Percentiles rank a stretch among this genome's conserved stretches.
phyloP scores from a whole-genome alignment of 768 basidiomycete genomes.

The Heimioporus sp. region DNA sequence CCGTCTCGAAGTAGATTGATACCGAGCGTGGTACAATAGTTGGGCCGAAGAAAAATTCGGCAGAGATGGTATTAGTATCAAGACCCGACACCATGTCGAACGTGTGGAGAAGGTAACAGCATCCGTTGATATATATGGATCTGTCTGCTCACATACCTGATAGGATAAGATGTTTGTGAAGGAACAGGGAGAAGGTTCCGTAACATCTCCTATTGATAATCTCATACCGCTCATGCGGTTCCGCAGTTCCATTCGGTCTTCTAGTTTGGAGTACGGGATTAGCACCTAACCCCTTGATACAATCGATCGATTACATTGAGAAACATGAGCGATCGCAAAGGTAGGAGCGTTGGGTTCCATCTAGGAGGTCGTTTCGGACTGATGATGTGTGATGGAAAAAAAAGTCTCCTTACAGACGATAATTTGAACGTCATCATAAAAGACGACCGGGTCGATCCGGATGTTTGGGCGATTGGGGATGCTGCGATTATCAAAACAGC shows the following conservation, averaged over 20 bases:
- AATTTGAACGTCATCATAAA: slow-evolving; percentile 59
- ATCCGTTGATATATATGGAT: slow-evolving; percentile 5
- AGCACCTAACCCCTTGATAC: slow-evolving; percentile 76
- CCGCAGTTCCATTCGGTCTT: slow-evolving; percentile 72
- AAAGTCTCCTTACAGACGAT: slow-evolving; percentile 49
- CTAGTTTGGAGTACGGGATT: slow-evolving; percentile 89
- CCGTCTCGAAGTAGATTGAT: slow-evolving; percentile 1
- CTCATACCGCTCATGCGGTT: slow-evolving; percentile 3
- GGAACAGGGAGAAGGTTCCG: slow-evolving; percentile 66
- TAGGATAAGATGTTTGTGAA: slow-evolving; percentile 68
- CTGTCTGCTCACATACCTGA: slow-evolving; percentile 6
- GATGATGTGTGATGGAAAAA: slow-evolving; percentile 12
- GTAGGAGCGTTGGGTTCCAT: slow-evolving; percentile 29
- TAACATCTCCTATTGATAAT: slow-evolving; percentile 4
- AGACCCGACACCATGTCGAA: slow-evolving; percentile 73
- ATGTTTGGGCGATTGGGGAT: slow-evolving; percentile 85
- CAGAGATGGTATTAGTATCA: slow-evolving; percentile 71
- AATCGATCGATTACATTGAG: slow-evolving; percentile 53
- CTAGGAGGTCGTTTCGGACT: slow-evolving; percentile 27
- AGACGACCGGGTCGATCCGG: slow-evolving; percentile 52
- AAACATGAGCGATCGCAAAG: slow-evolving; percentile 61
- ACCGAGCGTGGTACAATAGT: slow-evolving; percentile 30
- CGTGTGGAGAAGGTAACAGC: slow-evolving; percentile 54
- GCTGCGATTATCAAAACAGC: slow-evolving; percentile 57
- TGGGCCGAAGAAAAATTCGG: slow-evolving; percentile 70